Base-by-base conservation (phyloP, 495 filamentous ascomycete species). In the Bombardia bombarda region DNA sequence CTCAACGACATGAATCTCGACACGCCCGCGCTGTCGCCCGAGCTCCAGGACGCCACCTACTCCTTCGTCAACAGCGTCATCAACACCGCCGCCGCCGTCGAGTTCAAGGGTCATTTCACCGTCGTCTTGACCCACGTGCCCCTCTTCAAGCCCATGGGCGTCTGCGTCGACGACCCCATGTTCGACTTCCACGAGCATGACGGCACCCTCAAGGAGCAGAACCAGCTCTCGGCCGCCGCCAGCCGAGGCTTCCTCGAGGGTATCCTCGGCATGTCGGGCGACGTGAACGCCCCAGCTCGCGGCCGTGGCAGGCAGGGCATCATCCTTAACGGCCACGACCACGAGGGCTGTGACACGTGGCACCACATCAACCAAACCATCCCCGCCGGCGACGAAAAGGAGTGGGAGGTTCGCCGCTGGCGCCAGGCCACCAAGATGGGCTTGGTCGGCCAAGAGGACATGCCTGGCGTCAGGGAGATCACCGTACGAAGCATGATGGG, bases 401-500 rank as follows among this genome's bases (percentile, higher is more conserved):
- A 43, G 26, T 61, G 75, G 73, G 55, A 74, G 42, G 73, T 67
- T 0, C 60, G 57, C 20, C 54, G 55, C 16, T 77, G 66, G 65
- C 42, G 52, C 13, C 37, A 68, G 25, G 68, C 67, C 0, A 47
- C 38, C 10, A 45, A 46, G 4, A 54, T 53, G 3, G 43, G 61
- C 3, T 36, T 70, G 0, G 49, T 59, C 14, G 63, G 61, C 8
- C 52, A 57, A 2, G 51, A 57, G 0, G 62, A 55, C 0, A 16
- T 70, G 1, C 75, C 77, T 1, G 77, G 76, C 1, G 69, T 95
- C n/a, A 68, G 89, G 2, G 92, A 97, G 63, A 78, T 96, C 40
- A 98, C 92, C 0, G 83, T 97, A 4, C 77, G 87, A n/a, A 94
- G 87, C 51, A 96, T 98, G 92, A 98, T 98, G 92, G 92, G 90